Conservation (phyloP, 2,329 filamentous ascomycete species). For the Pseudogymnoascus sp. region DNA sequence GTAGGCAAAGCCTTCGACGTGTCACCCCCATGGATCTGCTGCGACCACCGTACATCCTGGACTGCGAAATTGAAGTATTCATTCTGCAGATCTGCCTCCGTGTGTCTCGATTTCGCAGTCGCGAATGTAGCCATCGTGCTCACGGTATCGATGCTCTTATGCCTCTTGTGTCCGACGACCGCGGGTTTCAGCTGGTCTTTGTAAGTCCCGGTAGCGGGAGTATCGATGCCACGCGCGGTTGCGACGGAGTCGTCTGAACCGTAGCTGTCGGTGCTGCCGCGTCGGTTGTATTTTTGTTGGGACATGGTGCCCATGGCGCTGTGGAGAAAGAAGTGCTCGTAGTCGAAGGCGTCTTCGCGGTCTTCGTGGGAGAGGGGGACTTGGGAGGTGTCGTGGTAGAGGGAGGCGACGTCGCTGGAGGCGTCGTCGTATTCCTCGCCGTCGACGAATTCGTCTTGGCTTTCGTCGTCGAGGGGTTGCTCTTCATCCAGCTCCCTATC, state of each 20-base stretch:
- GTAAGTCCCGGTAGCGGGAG: slow-evolving; percentile 15
- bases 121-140: slow-evolving; percentile 57
- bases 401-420: slow-evolving; percentile 53
- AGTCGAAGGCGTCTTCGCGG: slow-evolving; percentile 90
- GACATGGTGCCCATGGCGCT: slow-evolving; percentile 79
- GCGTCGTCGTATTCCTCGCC: slow-evolving; percentile 32
- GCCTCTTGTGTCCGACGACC: slow-evolving; percentile 37
- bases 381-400: slow-evolving; percentile 55
- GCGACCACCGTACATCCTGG: slow-evolving; percentile 15
- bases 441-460: slow-evolving; percentile 29
- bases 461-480: slow-evolving; percentile 14
- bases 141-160: slow-evolving; percentile 50
- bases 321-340: slow-evolving; percentile 91
- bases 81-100: slow-evolving; percentile 33
- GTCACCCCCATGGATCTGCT: not conserved
- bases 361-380: slow-evolving; percentile 76
- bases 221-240: slow-evolving; percentile 47
- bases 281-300: slow-evolving; percentile 39
- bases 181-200: slow-evolving; percentile 12
- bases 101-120: slow-evolving; percentile 38
- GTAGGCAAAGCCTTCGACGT: not conserved
- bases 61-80: slow-evolving; percentile 28
- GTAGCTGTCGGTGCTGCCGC: slow-evolving; percentile 45
- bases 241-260: slow-evolving; percentile 55
- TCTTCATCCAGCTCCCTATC: not conserved